Percentiles rank a stretch among this genome's conserved stretches.
These are phyloP conservation scores for Plasmodium blacklocki DNA, from an alignment of 169 alveolate species.

Conservation along the genomic window DNA sequence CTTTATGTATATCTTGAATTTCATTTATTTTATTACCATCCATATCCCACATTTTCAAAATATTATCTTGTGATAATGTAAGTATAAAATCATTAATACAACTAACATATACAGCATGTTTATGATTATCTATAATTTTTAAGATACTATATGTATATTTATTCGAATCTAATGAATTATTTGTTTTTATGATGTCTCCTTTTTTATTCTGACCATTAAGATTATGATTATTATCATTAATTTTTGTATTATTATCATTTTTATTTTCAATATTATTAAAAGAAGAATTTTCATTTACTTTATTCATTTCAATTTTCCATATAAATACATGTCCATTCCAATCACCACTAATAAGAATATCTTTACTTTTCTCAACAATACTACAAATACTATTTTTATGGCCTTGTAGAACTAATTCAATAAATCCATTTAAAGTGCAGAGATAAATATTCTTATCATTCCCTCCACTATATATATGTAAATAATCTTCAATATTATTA, in stretches of 20 bases:
- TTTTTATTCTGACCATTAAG: background rate
- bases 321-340: slow-evolving; percentile 65
- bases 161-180: slow-evolving; percentile 3
- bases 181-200: background rate
- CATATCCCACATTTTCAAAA: slow-evolving; percentile 30
- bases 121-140: slow-evolving; percentile 34
- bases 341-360: slow-evolving; percentile 63
- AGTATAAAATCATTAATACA: slow-evolving; percentile 41
- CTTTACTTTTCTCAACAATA: slow-evolving; percentile 36
- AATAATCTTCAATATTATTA: background rate
- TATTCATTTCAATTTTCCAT: slow-evolving; percentile 22
- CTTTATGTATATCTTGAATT: slow-evolving; percentile 60
- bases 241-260: background rate
- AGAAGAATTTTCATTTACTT: background rate
- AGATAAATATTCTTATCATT: slow-evolving; percentile 33
- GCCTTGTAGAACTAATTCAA: slow-evolving; percentile 58
- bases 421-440: slow-evolving; percentile 35
- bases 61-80: slow-evolving; percentile 62
- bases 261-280: background rate
- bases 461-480: slow-evolving; percentile 69
- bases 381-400: slow-evolving; percentile 62
- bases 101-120: slow-evolving; percentile 46
- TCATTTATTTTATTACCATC: slow-evolving; percentile 50
- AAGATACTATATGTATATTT: slow-evolving; percentile 48
- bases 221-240: background rate